Conservation (phyloP, 352 stramenopile genomes). For the Pythium aristosporum region DNA sequence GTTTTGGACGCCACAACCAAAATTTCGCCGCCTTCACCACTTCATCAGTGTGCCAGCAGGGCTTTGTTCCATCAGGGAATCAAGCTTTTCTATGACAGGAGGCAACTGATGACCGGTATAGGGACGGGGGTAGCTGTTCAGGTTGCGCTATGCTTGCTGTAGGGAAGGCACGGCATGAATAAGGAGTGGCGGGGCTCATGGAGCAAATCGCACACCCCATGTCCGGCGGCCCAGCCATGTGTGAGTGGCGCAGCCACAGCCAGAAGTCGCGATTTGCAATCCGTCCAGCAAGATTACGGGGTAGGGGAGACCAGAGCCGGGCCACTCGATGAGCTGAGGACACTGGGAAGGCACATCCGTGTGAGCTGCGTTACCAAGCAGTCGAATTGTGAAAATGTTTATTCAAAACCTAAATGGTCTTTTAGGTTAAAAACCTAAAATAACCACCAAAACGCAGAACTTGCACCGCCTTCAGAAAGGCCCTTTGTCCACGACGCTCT, state of each 20-base stretch:
- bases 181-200: background rate
- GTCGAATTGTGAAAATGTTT: no score
- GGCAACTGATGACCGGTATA: background rate
- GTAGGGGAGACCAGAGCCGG: background rate
- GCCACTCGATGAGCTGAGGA: conserved; percentile 8
- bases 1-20: background rate
- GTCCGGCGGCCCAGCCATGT: no score
- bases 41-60: background rate
- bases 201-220: background rate
- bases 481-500: no score
- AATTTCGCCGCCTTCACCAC: conserved; percentile 10
- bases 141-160: background rate
- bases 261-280: conserved; percentile 7
- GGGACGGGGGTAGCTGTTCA: background rate
- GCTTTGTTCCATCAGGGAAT: background rate
- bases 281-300: background rate
- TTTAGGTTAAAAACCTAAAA: no score
- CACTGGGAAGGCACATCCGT: background rate
- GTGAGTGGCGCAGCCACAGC: no score
- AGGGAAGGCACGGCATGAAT: background rate
- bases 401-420: no score
- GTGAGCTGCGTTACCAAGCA: background rate
- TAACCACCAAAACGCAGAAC: no score
- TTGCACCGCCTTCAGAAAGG: no score
- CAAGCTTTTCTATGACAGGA: background rate